Evolutionary conservation across 768 basidiomycete genomes (phyloP), one percentile per base, ranked within the genome.

Genomic region (Trametes cubensis): DNA sequence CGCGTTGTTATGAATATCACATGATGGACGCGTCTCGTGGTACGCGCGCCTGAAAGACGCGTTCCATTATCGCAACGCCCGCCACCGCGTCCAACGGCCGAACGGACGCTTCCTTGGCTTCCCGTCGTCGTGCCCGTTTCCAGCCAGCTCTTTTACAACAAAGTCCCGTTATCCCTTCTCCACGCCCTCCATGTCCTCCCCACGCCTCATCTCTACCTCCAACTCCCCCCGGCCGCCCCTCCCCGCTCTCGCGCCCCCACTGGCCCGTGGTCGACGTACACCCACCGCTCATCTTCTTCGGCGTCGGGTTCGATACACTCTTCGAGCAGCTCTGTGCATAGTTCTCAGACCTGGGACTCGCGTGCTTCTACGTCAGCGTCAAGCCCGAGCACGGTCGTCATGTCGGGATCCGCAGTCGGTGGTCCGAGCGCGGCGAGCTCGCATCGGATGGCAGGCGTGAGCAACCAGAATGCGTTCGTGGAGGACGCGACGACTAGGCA

Each of bases 201-300:
- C 62, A 20, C 59, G 63, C 10, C 59, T 58, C 34, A 49, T 38
- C 55, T 49, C 66, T 23, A 26, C 62, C 48, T 51, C 64, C n/a
- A 58, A 61, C 54, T 68, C 67, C 1, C n/a, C 67, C 83, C 20
- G 77, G 78, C 52, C 79, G 82, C 8, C 71, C 75, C 17, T 76
- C 81, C 42, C 71, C 81, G 10, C 77, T 84, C 48, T 78, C 83
- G 30, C 78, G 84, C 57, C 84, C 85, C 26, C 81, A 83, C 62
- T 86, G 86, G 82, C 86, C n/a, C 87, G 54, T 84, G 86, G 80
- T 70, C 74, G 45, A 73, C 77, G 2, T 74, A 77, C 64, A 70
- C 67, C 15, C 76, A 78, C 66, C 73, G 70, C 39, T 69, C 75
- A 18, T 67, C 70, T 20, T 67, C 70, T 38, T 73, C 73, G 0